A percentile compares a stretch with the other conserved stretches of the same genome.
Evolutionary conservation across 495 filamentous ascomycete species (phyloP).

Genomic region (Xylaria venustula): DNA sequence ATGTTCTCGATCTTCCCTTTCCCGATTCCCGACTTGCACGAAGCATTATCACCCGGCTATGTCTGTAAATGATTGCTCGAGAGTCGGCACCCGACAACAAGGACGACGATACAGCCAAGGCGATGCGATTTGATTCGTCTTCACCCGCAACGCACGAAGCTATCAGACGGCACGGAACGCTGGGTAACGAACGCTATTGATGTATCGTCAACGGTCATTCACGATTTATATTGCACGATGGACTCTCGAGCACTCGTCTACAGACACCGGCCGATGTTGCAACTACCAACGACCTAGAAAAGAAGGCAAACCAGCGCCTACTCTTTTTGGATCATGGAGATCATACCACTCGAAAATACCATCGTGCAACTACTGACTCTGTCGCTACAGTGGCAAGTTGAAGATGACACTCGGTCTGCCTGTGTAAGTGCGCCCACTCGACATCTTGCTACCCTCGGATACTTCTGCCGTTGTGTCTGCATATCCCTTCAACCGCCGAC

Average conservation of each 20-base stretch:
- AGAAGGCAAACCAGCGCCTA: background rate
- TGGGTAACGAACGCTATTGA: too few relatives aligned
- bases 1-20: conserved; percentile 3
- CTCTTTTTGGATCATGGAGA: background rate
- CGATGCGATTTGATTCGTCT: background rate
- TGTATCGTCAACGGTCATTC: background rate
- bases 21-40: background rate
- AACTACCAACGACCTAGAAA: background rate
- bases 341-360: background rate
- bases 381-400: conserved; percentile 79
- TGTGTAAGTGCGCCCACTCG: conserved; percentile 83
- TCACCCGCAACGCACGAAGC: background rate
- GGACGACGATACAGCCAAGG: background rate
- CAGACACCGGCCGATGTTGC: background rate
- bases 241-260: background rate
- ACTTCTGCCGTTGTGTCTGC: too few relatives aligned
- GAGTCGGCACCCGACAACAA: background rate
- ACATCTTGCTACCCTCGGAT: background rate
- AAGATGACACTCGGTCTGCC: conserved; percentile 99
- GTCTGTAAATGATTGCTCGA: conserved; percentile 7
- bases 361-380: background rate
- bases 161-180: background rate
- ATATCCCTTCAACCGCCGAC: background rate
- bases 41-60: background rate
- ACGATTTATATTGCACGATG: background rate